These are phyloP conservation scores for Aspergillus biplanus DNA, from an alignment of 495 filamentous ascomycete species.

Conservation along the genomic window DNA sequence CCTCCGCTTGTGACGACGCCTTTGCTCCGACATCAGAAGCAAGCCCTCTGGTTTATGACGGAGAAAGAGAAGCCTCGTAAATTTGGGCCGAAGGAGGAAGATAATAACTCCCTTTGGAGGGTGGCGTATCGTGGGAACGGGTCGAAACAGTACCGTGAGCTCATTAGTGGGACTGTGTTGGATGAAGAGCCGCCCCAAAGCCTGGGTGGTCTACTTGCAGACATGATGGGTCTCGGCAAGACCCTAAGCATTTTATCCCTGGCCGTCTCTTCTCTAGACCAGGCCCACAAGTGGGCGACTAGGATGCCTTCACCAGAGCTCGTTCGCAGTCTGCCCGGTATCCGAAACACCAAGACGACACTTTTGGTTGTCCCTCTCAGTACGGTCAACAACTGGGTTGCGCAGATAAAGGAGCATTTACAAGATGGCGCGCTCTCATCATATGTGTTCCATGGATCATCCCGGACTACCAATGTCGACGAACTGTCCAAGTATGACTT, in stretches of 20 bases:
- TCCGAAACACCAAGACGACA: conserved; percentile 74
- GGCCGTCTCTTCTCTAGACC: conserved; percentile 60
- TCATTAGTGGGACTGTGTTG: conserved; percentile 75
- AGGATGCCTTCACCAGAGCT: conserved; percentile 32
- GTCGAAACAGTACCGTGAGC: conserved; percentile 67
- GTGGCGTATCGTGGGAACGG: conserved; percentile 55
- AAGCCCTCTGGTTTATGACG: conserved; percentile 87
- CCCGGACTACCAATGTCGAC: conserved; percentile 66
- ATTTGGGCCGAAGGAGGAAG: conserved; percentile 56
- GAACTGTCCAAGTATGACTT: conserved; percentile 76
- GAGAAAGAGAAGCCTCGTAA: conserved; percentile 70
- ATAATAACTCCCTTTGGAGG: conserved; percentile 77
- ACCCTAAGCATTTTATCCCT: conserved; percentile 87
- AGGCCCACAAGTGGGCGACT: conserved; percentile 59
- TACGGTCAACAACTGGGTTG: conserved; percentile 89
- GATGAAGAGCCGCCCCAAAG: conserved; percentile 68
- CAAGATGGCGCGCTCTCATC: conserved; percentile 60
- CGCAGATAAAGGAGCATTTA: conserved; percentile 84
- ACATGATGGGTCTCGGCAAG: conserved; percentile 98
- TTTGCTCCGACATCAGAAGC: conserved; percentile 86
- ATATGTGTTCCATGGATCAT: conserved; percentile 84
- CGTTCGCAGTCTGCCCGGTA: conserved; percentile 46
- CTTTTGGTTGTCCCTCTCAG: conserved; percentile 90
- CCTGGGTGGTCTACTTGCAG: conserved; percentile 87
- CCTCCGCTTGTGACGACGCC: conserved; percentile 63